A percentile compares a stretch with the other conserved stretches of the same genome.
phyloP scores from a whole-genome alignment of 2,329 filamentous ascomycete genomes.

The Cercospora berteroae region DNA sequence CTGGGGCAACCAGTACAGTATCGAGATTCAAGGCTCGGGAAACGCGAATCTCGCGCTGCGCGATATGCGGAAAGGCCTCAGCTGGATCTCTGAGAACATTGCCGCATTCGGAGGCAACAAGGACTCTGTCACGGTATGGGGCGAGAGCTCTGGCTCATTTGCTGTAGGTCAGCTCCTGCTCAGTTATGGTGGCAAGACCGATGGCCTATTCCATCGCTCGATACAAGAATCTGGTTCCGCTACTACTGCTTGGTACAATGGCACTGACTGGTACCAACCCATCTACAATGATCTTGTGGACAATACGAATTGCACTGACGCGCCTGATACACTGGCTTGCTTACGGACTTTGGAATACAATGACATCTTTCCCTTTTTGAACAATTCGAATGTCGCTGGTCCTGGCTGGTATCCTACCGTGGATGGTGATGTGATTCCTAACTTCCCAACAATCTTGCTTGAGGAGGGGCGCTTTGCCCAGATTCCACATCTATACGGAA shows the following conservation, averaged over 20 bases:
- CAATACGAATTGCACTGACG: constrained; percentile 20
- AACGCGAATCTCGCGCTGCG: constrained; percentile 49
- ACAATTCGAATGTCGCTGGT: constrained; percentile 28
- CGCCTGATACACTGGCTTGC: constrained; percentile 48
- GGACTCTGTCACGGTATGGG: constrained; percentile 22
- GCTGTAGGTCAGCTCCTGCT: constrained; percentile 47
- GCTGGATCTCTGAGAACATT: constrained; percentile 47
- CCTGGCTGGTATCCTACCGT: constrained; percentile 46
- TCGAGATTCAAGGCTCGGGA: constrained; percentile 54
- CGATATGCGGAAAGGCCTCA: constrained; percentile 46
- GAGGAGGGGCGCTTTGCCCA: constrained; percentile 60
- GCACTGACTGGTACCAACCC: constrained; percentile 45
- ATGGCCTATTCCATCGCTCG: constrained; percentile 48
- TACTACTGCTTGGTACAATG: constrained; percentile 26
- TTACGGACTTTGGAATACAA: constrained; percentile 52
- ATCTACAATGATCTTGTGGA: constrained; percentile 63
- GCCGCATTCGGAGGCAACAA: constrained; percentile 26
- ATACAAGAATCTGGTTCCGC: constrained; percentile 45
- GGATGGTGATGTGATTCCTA: constrained; percentile 57
- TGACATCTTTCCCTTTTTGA: constrained; percentile 23
- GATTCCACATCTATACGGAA: constrained; percentile 59
- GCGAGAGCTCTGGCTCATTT: constrained; percentile 41
- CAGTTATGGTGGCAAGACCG: constrained; percentile 48
- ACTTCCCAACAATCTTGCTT: constrained; percentile 55
- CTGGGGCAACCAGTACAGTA: constrained; percentile 66